A percentile compares a stretch with the other conserved stretches of the same genome.
Conservation (phyloP, 164 flowering plant genomes). For the Buxus sempervirens region DNA sequence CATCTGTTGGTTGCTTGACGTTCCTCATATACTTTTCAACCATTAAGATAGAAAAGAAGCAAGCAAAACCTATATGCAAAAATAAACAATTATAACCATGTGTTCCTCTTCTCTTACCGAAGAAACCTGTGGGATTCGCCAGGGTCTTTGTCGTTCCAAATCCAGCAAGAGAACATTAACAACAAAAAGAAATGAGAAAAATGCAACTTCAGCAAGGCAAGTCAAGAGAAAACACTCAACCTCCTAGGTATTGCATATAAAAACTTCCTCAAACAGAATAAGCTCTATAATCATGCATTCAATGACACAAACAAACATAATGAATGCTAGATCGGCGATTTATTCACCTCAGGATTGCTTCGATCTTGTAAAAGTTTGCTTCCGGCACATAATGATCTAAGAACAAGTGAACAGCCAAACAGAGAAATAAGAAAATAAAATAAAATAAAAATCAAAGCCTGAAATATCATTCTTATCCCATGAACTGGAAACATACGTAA, state of each 20-base stretch:
- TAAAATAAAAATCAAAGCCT: no score
- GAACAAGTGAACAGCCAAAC: slow-evolving; percentile 7
- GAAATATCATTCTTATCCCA: background rate
- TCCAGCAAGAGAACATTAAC: slow-evolving; percentile 18
- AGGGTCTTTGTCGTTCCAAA: slow-evolving; percentile 51
- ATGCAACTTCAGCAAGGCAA: background rate
- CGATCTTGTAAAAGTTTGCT: slow-evolving; percentile 85
- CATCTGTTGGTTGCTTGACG: background rate
- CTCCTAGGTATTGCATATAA: background rate
- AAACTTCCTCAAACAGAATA: background rate
- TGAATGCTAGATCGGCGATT: background rate
- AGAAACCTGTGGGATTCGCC: slow-evolving; percentile 79
- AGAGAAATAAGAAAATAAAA: slow-evolving; percentile 11
- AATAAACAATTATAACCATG: background rate
- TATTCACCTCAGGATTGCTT: slow-evolving; percentile 80
- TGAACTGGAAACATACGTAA: background rate
- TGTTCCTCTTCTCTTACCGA: slow-evolving; percentile 46
- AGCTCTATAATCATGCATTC: background rate
- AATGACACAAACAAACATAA: background rate
- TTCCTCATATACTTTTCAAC: background rate
- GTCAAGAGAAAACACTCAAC: background rate
- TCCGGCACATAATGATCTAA: slow-evolving; percentile 58
- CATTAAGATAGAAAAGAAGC: background rate
- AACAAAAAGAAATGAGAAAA: background rate
- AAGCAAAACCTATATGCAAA: background rate